A percentile compares a stretch with the other conserved stretches of the same genome.
phyloP scores from a whole-genome alignment of 1,284 basidiomycete species.

The Cerioporus squamosus region DNA sequence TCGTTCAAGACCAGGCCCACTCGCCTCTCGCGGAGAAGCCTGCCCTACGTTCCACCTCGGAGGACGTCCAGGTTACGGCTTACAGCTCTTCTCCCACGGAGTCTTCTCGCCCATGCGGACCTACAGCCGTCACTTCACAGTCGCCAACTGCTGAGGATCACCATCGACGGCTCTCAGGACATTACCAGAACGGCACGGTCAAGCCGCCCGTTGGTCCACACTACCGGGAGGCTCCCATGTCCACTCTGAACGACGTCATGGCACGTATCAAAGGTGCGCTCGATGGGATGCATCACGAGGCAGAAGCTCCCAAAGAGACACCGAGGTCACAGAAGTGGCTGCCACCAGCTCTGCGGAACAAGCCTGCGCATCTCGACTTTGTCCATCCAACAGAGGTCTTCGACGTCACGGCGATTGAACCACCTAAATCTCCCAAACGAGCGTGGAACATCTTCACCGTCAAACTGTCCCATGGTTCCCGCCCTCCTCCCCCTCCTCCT shows the following conservation, averaged over 20 bases:
- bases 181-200: conserved; percentile 21
- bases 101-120: not conserved
- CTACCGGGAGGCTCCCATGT: conserved; percentile 75
- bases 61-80: not conserved
- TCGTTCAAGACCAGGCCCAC: not conserved
- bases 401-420: conserved; percentile 53
- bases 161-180: conserved; percentile 15
- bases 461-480: conserved; percentile 56
- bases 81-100: not conserved
- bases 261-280: conserved; percentile 88
- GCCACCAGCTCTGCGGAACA: conserved; percentile 56
- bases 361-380: conserved; percentile 31
- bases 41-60: not conserved
- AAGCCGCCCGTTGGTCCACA: conserved; percentile 36
- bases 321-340: conserved; percentile 47
- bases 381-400: conserved; percentile 50
- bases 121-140: not conserved
- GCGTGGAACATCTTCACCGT: conserved; percentile 61
- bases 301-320: conserved; percentile 23
- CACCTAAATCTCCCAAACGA: conserved; percentile 55
- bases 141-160: conserved; percentile 15
- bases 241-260: conserved; percentile 83
- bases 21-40: not conserved
- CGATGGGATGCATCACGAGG: conserved; percentile 62
- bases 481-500: conserved; percentile 46